A percentile compares a stretch with the other conserved stretches of the same genome.
phyloP scores from a whole-genome alignment of 164 flowering plant genomes.

The Stephania cephalantha region DNA sequence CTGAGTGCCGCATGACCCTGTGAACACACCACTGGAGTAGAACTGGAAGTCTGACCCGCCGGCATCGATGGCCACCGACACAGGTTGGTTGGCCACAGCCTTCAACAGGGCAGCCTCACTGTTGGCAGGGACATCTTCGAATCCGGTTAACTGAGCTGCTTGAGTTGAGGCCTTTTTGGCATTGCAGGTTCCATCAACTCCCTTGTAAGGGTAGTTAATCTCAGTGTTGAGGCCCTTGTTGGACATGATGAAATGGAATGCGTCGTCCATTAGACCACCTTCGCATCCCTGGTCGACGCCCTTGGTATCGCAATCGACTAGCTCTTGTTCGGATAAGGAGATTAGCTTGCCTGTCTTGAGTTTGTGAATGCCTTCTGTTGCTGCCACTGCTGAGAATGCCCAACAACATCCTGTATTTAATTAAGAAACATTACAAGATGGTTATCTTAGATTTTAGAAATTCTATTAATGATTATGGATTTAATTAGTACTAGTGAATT shows the following conservation, averaged over 20 bases:
- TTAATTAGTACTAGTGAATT: too few species aligned
- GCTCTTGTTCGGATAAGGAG: conserved; percentile 12
- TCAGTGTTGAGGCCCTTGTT: conserved; percentile 8
- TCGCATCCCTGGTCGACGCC: conserved; percentile 6
- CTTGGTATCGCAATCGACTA: conserved; percentile 12
- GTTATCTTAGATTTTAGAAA: too few species aligned
- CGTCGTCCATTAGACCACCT: conserved; percentile 12
- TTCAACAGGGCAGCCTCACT: not conserved
- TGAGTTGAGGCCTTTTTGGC: not conserved
- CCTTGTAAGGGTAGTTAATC: conserved; percentile 2
- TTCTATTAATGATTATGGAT: too few species aligned
- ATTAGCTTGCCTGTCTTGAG: conserved; percentile 5
- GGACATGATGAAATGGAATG: conserved; percentile 1
- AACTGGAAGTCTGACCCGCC: conserved; percentile 3
- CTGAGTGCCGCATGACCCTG: not conserved
- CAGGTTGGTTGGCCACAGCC: conserved; percentile 2
- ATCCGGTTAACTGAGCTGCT: too few species aligned
- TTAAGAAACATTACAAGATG: too few species aligned
- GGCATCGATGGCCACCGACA: conserved; percentile 1
- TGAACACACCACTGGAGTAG: conserved; percentile 10
- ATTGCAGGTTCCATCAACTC: not conserved
- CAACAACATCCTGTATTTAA: too few species aligned
- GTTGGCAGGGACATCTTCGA: too few species aligned
- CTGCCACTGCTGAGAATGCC: conserved; percentile 13
- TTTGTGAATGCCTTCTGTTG: conserved; percentile 11